Base-by-base conservation (phyloP, 2,329 filamentous ascomycete species). In the Trichoderma cornu-damae region DNA sequence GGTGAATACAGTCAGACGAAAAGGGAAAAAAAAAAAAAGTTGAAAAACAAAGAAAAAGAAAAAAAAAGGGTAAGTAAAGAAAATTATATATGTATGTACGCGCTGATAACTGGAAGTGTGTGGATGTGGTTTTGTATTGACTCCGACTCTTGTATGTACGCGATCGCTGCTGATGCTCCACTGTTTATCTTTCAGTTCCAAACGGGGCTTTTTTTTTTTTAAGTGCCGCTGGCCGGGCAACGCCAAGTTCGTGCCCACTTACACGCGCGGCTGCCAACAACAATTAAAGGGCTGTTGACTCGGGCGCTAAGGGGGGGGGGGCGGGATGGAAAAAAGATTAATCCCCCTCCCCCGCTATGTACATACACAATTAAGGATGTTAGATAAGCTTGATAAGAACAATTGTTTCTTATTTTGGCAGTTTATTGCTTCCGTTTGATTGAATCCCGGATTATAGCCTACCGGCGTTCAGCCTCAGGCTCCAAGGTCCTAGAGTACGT, bases 21-120 rank as follows among this genome's bases (percentile, higher is more conserved):
- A 24, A 6, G 3, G 37, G 30, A 46, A 46, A 28, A 46, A 9
- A 16, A 38, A 42, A 30, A 6, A 30, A 40, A n/a, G n/a, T n/a
- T n/a, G n/a, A n/a, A n/a, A n/a, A n/a, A n/a, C 49, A 2, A 22
- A 32, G 28, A 26, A 16, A 14, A 24, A 6, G 3, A 26, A 20
- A 46, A 46, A 28, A 46, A 9, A 16, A 38, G n/a, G n/a, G n/a
- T n/a, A 42, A 30, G 8, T 24, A 40, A 44, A 38, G 16, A n/a
- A 16, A 55, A 32, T 28, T 35, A 38, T 34, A 56, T 59, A 38
- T 47, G n/a, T n/a, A n/a, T 40, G 26, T n/a, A 56, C 43, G 57
- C 49, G 43, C 26, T 58, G 58, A 52, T 42, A 26, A 38, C 51
- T 16, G 11, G n/a, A 26, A 24, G 14, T 28, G 32, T 16, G 22